Evolutionary conservation across 2,329 filamentous ascomycete genomes (phyloP), one percentile per base, ranked within the genome.

Genomic region (Stagonosporopsis vannaccii): DNA sequence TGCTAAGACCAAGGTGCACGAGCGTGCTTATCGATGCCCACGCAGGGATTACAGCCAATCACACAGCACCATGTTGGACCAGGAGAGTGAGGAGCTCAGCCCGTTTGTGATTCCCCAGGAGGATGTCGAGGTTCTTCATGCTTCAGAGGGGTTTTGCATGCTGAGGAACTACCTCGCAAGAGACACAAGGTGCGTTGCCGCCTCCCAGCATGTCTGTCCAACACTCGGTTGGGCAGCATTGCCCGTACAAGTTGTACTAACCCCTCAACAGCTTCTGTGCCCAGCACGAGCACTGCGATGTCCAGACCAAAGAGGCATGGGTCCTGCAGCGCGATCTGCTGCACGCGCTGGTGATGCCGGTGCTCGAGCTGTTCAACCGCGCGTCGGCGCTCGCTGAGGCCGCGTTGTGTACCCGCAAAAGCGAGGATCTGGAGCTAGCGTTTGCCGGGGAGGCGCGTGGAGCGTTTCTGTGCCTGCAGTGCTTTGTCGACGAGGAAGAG

Each of bases 401-500:
- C 20, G 79, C 78, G 1, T 76, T 85, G 9, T 80, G 80, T 54
- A 80, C 77, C 26, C 71, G 72, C 36, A 79, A 79, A 54, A 76
- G 77, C 15, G 78, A 81, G 51, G 84, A 86, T 53, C 78, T 84
- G 5, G 84, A 86, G 65, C 78, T 83, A 37, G 84, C 84, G 2
- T 87, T 85, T 68, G 78, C 80, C 1, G 82, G 82, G 5, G 81
- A 84, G 48, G 84, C 84, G 4, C 80, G 84, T 40, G 80, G 80
- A 56, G 83, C 84, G 1, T 87, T 84, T 65, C 74, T 85, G 48
- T 86, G 83, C 79, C 76, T 87, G 32, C 82, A 85, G 59, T 86
- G 83, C 70, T 85, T 86, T 56, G 70, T 87, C 20, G 77, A 75
- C 11, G 83, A 85, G 47, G 83, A 84, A 60, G 80, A 82, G 56